Evolutionary conservation across 441 rosid genomes (phyloP), one percentile per base, ranked within the genome.

Genomic region (Breynia disticha): DNA sequence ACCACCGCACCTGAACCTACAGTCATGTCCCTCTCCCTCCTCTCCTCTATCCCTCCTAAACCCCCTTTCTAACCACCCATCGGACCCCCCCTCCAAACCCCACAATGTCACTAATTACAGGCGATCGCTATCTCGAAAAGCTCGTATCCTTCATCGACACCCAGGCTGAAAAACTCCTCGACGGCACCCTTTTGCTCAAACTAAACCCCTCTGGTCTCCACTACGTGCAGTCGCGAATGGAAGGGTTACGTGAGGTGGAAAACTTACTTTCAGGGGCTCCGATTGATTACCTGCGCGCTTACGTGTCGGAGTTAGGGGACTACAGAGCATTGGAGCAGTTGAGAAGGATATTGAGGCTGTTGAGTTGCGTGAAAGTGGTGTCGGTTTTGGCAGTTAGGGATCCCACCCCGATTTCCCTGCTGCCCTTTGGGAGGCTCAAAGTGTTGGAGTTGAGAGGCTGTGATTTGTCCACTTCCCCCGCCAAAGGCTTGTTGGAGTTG

Each of bases 281-380:
- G 3, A 87, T 93, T 19, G 97, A 93, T 62, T 93, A 86, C 63
- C 95, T 93, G 52, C 91, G 95, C 35, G 98, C 98, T 51, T 91
- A 91, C 58, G 77, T 91, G 6, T 88, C 95, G 15, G 95, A 91
- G 72, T 86, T 91, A 1, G 98, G 98, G 1, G 97, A 91, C 65
- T 81, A 80, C 74, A 89, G 98, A 7, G 98, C 98, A 0, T 89
- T 91, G 20, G 95, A 91, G 72, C 95, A 91, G 77, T 82, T 91
- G 51, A 85, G 94, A 16, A 76, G 98, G 62, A 86, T 91, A 19
- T 84, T 91, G 21, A 76, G 89, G 16, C 75, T 88, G 45, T 75
- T 91, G 5, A 81, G 97, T 46, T 70, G 83, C 22, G 70, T 91
- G 45, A 91, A 88, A 74, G 91, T 88, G 10, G 91, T 86, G 35